Conservation (phyloP, 768 basidiomycete genomes). For the Termitomyces sp. region DNA sequence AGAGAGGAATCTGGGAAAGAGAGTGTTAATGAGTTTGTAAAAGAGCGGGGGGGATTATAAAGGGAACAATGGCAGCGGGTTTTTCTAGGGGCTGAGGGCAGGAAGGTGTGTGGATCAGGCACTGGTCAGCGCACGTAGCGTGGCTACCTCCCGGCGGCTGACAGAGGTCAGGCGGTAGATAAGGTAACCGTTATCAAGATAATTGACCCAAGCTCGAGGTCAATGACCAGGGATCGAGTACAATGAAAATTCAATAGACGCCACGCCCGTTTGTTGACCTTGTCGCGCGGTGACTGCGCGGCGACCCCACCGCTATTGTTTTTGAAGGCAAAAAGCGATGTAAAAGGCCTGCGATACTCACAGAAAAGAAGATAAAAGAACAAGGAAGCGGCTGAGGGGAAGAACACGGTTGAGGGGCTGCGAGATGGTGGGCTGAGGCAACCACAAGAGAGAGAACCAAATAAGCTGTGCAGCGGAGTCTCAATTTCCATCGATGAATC, state of each 20-base stretch:
- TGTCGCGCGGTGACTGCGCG: conserved; percentile 12
- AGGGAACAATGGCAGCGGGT: conserved; percentile 25
- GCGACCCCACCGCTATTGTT: conserved; percentile 8
- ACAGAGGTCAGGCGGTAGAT: conserved; percentile 11
- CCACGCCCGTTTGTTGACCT: conserved; percentile 16
- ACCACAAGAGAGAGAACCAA: conserved; percentile 37
- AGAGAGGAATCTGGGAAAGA: conserved; percentile 15
- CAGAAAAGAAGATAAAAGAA: conserved; percentile 10
- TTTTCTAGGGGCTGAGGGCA: conserved; percentile 32
- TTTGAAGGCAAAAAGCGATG: conserved; percentile 5
- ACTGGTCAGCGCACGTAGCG: conserved; percentile 33
- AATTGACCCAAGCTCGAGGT: neutral
- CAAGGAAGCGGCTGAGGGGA: conserved; percentile 7
- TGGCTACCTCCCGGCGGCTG: conserved; percentile 32
- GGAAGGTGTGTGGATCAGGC: conserved; percentile 40
- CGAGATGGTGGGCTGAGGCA: conserved; percentile 24
- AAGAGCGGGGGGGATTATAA: conserved; percentile 4
- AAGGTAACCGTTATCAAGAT: conserved; percentile 6
- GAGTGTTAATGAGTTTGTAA: conserved; percentile 20
- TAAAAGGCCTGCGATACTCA: conserved; percentile 20
- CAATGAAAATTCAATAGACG: conserved; percentile 10
- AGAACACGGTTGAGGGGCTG: conserved; percentile 19
- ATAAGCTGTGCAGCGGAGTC: conserved; percentile 51
- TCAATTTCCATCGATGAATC: conserved; percentile 30
- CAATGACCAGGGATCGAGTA: neutral